A percentile compares a stretch with the other conserved stretches of the same genome.
Conservation (phyloP, 768 basidiomycete genomes). For the Daedaleopsis nitida region DNA sequence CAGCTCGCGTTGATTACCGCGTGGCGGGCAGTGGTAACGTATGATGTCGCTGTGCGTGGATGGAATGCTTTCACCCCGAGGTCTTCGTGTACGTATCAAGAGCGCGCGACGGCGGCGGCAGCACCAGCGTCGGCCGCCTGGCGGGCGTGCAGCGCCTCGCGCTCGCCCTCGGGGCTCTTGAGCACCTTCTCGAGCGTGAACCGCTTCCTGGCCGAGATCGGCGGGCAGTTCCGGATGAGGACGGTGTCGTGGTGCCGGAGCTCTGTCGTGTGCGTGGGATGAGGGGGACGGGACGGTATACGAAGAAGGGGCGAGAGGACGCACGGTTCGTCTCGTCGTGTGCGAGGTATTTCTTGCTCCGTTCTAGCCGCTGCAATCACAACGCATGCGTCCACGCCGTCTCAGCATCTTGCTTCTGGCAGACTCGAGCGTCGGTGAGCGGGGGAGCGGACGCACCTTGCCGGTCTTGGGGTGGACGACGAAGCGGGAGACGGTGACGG, state of each 20-base stretch:
- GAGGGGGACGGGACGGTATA: not conserved
- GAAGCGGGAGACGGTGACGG: constrained; percentile 78
- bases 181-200: constrained; percentile 71
- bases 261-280: constrained; percentile 36
- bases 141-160: constrained; percentile 23
- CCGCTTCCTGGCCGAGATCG: constrained; percentile 76
- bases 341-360: constrained; percentile 76
- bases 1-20: not conserved
- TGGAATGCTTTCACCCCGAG: too few relatives aligned
- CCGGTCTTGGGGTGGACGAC: constrained; percentile 73
- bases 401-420: too few relatives aligned
- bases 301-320: constrained; percentile 28
- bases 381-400: too few relatives aligned
- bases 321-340: constrained; percentile 75
- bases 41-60: too few relatives aligned
- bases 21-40: constrained; percentile 5
- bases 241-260: constrained; percentile 72
- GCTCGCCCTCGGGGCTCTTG: constrained; percentile 66
- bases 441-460: constrained; percentile 53
- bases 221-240: constrained; percentile 79
- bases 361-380: constrained; percentile 58
- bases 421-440: not conserved
- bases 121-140: constrained; percentile 21
- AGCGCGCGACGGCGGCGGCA: not conserved
- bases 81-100: too few relatives aligned